Conservation (phyloP, 257 asterid genomes). For the Marsdenia floribunda region DNA sequence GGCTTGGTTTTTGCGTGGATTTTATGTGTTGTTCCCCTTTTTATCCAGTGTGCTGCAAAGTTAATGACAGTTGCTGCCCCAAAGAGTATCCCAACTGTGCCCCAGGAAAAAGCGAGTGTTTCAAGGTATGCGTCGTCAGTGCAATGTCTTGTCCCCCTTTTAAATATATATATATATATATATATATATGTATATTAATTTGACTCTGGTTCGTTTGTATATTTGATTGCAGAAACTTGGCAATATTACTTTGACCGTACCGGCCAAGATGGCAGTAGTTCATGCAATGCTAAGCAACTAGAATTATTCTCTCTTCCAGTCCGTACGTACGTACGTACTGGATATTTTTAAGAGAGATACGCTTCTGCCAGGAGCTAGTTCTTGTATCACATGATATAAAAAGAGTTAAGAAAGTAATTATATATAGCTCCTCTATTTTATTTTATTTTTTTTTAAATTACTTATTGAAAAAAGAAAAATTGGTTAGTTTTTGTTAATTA, state of each 20-base stretch:
- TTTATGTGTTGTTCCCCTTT: not conserved
- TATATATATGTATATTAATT: not conserved
- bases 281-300: conserved; percentile 25
- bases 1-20: conserved; percentile 62
- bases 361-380: too few relatives aligned
- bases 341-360: too few relatives aligned
- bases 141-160: not conserved
- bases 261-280: conserved; percentile 24
- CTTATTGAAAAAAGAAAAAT: too few relatives aligned
- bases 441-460: too few relatives aligned
- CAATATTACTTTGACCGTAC: conserved; percentile 48
- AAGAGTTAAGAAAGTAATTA: too few relatives aligned
- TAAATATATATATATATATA: too few relatives aligned
- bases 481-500: too few relatives aligned
- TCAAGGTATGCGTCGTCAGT: conserved; percentile 45
- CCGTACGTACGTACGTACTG: not conserved
- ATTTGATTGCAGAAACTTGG: conserved; percentile 47
- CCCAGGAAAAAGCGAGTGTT: conserved; percentile 40
- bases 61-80: conserved; percentile 60
- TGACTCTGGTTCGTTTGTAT: not conserved
- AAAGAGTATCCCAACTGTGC: conserved; percentile 74
- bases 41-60: conserved; percentile 69
- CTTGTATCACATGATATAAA: too few relatives aligned
- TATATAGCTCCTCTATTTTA: too few relatives aligned
- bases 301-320: not conserved